phyloP scores from a whole-genome alignment of 208 protist species.

The Acanthamoeba polyphaga region DNA sequence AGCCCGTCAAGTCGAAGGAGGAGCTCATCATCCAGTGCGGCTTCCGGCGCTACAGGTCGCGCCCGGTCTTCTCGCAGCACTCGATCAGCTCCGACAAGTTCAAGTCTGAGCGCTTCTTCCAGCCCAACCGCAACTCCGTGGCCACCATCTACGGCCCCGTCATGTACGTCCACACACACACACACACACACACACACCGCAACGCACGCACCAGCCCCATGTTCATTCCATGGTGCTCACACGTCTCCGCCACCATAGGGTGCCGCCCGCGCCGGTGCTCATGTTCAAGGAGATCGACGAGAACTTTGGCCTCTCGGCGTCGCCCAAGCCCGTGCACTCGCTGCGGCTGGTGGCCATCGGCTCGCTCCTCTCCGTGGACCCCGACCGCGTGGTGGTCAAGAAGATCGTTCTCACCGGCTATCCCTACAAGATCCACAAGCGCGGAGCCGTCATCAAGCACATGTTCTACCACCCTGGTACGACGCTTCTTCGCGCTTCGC shows the following conservation, averaged over 20 bases:
- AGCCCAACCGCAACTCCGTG: constrained; percentile 78
- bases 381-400: constrained; percentile 92
- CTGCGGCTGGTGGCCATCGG: constrained; percentile 83
- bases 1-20: constrained; percentile 89
- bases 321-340: constrained; percentile 55
- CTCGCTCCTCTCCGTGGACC: constrained; percentile 86
- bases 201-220: too few relatives aligned
- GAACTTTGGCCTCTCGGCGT: neutral
- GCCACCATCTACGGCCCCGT: constrained; percentile 91
- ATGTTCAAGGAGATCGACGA: constrained; percentile 75
- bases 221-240: neutral
- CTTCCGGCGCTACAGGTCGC: constrained; percentile 86
- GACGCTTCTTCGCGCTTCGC: neutral
- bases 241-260: neutral
- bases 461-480: constrained; percentile 91
- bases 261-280: constrained; percentile 59
- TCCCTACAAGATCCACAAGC: constrained; percentile 91
- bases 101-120: constrained; percentile 90
- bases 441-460: constrained; percentile 92
- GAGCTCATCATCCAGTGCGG: constrained; percentile 89
- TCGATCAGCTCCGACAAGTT: constrained; percentile 86
- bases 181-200: neutral
- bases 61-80: constrained; percentile 89
- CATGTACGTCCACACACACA: constrained; percentile 73
- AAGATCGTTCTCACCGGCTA: constrained; percentile 91